Percentiles rank a stretch among this genome's conserved stretches.
Conservation (phyloP, 2,329 filamentous ascomycete species). For the Ophiognomonia clavigignenti-juglandacearum region DNA sequence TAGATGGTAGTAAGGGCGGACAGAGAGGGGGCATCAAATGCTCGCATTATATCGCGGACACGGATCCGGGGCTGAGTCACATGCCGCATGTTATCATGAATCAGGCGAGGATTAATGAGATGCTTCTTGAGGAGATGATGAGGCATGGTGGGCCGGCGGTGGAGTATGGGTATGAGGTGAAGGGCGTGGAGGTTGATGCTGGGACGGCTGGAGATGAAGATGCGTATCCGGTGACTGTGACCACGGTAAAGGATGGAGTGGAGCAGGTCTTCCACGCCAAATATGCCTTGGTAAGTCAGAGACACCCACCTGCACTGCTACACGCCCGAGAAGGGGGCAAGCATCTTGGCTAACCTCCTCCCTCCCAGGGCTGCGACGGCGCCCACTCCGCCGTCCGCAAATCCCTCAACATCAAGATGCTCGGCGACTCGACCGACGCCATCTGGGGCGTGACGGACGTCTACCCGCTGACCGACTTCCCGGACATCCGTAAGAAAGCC, state of each 20-base stretch:
- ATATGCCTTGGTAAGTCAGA: conserved; percentile 42
- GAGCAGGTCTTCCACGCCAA: conserved; percentile 39
- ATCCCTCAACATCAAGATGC: conserved; percentile 50
- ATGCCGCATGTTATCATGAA: conserved; percentile 53
- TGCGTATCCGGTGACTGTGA: conserved; percentile 40
- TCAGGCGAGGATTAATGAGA: conserved; percentile 48
- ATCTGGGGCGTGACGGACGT: conserved; percentile 56
- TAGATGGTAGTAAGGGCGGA: neutral
- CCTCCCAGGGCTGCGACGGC: conserved; percentile 41
- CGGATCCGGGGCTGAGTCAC: conserved; percentile 45
- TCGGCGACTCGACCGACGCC: conserved; percentile 52
- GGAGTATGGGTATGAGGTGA: conserved; percentile 51
- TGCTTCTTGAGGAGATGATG: conserved; percentile 49
- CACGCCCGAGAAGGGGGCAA: too few species aligned
- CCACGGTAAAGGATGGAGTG: conserved; percentile 33
- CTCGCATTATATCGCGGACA: conserved; percentile 47
- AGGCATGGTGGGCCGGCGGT: conserved; percentile 32
- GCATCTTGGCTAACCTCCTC: too few species aligned
- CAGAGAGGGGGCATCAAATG: conserved; percentile 34
- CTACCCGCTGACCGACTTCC: conserved; percentile 52
- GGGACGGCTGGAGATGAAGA: conserved; percentile 28
- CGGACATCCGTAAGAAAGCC: conserved; percentile 55
- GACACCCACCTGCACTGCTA: too few species aligned
- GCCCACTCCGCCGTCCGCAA: conserved; percentile 48
- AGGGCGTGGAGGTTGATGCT: conserved; percentile 44